Evolutionary conservation across 2,329 filamentous ascomycete genomes (phyloP), one percentile per base, ranked within the genome.

Genomic region (Ascochyta fabae): DNA sequence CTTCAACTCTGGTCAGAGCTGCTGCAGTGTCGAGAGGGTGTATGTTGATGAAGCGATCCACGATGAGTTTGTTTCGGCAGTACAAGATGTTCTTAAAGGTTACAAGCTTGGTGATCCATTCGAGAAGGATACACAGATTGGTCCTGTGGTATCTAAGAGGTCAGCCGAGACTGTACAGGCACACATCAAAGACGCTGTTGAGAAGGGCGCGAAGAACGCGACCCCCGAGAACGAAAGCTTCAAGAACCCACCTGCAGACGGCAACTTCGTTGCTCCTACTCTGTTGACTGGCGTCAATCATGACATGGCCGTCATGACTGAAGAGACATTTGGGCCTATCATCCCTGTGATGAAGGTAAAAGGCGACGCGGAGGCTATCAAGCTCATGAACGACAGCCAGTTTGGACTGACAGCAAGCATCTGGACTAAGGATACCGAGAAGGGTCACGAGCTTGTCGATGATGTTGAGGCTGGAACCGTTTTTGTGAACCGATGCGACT

Each of bases 1-100:
- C 53, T 98, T 98, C 83, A 98, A 98, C 80, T 96, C 93, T 47
- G 94, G 94, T n/a, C 94, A 98, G 80, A 96, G 92, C 74, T 98
- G 94, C 81, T 98, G 94, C 78, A 90, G 92, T 23, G 83, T 98
- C 49, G 94, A 98, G 79, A 84, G 94, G 31, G 86, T 98, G 19
- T 98, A 98, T 69, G 93, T 98, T 5, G 87, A 95, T 68, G 89
- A 90, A 70, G 87, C 85, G 65, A 86, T 98, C 45, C 87, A 97
- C 74, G 92, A 96, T 68, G 79, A 85, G 12, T 97, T 98, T 68
- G 83, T 97, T 47, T 81, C 86, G 47, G 91, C 89, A 5, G 83
- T 91, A 12, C 90, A 95, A 75, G 87, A 88, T 53, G 91, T 96
- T 7, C 83, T 98, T 7, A 78, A 80, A 31, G 79, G 86, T 38